Evolutionary conservation across 1,284 basidiomycete species (phyloP).

Genomic region (Inonotus obliquus): DNA sequence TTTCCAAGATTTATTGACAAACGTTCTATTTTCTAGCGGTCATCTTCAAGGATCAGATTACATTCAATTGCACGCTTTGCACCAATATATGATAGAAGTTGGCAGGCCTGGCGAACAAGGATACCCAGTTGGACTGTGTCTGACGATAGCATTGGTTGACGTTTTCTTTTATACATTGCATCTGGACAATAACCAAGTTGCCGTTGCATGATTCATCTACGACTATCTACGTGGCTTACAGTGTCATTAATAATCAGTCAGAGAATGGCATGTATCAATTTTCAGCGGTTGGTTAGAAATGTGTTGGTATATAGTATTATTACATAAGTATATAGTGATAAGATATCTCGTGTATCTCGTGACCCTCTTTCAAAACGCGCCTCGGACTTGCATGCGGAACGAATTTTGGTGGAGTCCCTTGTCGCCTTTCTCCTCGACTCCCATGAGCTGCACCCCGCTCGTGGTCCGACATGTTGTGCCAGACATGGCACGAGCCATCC

Average conservation of each 20-base stretch:
- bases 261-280: constrained; percentile 4
- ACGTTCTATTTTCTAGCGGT: constrained; percentile 41
- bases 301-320: not conserved
- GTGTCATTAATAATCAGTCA: constrained; percentile 12
- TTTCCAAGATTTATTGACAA: not conserved
- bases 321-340: not conserved
- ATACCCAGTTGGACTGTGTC: constrained; percentile 5
- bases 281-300: not conserved
- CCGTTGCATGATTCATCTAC: constrained; percentile 7
- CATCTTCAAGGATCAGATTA: constrained; percentile 65
- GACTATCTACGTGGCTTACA: constrained; percentile 12
- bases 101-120: not conserved
- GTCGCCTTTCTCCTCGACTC: not conserved
- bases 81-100: constrained; percentile 58
- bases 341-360: not conserved
- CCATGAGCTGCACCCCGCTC: not conserved
- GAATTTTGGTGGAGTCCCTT: not conserved
- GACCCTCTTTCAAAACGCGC: not conserved
- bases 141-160: constrained; percentile 1
- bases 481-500: not conserved
- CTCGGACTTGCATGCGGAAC: not conserved
- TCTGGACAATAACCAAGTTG: constrained; percentile 2
- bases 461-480: not conserved
- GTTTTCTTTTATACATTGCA: not conserved
- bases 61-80: constrained; percentile 67